Evolutionary conservation across 441 rosid genomes (phyloP).

Genomic region (Arabidopsis hybrid): DNA sequence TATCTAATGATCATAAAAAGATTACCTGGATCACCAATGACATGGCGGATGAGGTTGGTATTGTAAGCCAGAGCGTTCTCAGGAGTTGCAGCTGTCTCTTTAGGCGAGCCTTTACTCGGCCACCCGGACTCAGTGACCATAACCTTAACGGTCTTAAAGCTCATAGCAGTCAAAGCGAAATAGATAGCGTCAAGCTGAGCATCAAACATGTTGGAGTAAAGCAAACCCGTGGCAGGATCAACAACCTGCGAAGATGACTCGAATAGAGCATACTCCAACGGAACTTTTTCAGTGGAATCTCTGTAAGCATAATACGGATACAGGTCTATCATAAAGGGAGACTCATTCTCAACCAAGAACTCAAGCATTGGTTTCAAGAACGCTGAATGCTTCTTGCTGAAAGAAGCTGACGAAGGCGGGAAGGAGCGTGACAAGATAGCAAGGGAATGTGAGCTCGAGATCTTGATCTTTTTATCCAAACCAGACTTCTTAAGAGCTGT

Average conservation of each 20-base stretch:
- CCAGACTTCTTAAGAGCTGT: slow-evolving; percentile 76
- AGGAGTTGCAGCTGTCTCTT: slow-evolving; percentile 91
- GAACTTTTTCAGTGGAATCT: slow-evolving; percentile 76
- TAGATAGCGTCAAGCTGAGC: slow-evolving; percentile 94
- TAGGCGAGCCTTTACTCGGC: slow-evolving; percentile 93
- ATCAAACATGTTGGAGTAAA: slow-evolving; percentile 96
- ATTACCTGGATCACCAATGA: slow-evolving; percentile 69
- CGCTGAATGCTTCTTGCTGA: slow-evolving; percentile 64
- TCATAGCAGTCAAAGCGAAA: slow-evolving; percentile 76
- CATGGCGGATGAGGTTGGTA: slow-evolving; percentile 84
- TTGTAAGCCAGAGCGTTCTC: slow-evolving; percentile 92
- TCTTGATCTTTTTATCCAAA: slow-evolving; percentile 78
- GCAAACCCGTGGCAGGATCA: slow-evolving; percentile 92
- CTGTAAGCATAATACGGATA: slow-evolving; percentile 96
- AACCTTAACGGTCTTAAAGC: slow-evolving; percentile 80
- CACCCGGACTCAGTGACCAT: slow-evolving; percentile 98
- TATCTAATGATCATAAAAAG: background rate
- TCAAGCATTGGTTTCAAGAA: slow-evolving; percentile 86
- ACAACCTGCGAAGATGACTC: slow-evolving; percentile 83
- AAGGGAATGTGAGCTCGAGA: slow-evolving; percentile 87
- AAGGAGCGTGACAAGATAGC: slow-evolving; percentile 84
- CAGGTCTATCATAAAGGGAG: slow-evolving; percentile 91
- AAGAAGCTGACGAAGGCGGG: slow-evolving; percentile 95
- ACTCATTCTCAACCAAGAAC: slow-evolving; percentile 90
- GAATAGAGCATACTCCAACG: slow-evolving; percentile 85